Conservation (phyloP, 2,329 filamentous ascomycete genomes). For the Neonectria faginata region DNA sequence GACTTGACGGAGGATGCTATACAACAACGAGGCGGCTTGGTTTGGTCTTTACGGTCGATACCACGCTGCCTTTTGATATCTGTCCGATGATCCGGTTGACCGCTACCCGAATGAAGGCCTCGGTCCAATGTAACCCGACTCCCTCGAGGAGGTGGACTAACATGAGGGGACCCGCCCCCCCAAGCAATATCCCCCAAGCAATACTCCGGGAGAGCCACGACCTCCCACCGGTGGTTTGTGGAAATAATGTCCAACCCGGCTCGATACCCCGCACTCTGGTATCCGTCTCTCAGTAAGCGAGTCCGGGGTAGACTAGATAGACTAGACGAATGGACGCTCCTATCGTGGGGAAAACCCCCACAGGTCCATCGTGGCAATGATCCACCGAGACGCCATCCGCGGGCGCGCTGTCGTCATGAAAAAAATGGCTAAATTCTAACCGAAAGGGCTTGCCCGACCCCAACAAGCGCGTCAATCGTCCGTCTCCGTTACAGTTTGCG, state of each 20-base stretch:
- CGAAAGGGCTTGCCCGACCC: not conserved
- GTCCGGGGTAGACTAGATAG: constrained; percentile 7
- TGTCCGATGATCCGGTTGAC: not conserved
- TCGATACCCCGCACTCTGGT: constrained; percentile 2
- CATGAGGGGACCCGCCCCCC: no score
- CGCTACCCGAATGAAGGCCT: constrained; percentile 1
- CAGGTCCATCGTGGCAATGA: constrained; percentile 10
- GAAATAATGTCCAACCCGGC: constrained; percentile 9
- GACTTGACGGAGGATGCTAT: not conserved
- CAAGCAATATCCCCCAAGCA: no score
- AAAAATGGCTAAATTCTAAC: not conserved
- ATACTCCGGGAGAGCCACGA: no score
- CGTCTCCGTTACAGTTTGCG: not conserved
- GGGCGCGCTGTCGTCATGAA: not conserved
- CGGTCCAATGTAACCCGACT: constrained; percentile 17
- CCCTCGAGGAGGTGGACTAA: not conserved
- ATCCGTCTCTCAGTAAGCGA: not conserved
- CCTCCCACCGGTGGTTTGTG: constrained; percentile 3
- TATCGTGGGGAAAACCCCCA: not conserved
- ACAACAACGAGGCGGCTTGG: no score
- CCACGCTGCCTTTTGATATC: not conserved
- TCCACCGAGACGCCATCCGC: constrained; percentile 5
- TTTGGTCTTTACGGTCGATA: no score
- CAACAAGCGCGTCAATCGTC: not conserved
- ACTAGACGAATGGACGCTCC: not conserved